These are phyloP conservation scores for Primulina eburnea DNA, from an alignment of 257 asterid species.

Conservation along the genomic window DNA sequence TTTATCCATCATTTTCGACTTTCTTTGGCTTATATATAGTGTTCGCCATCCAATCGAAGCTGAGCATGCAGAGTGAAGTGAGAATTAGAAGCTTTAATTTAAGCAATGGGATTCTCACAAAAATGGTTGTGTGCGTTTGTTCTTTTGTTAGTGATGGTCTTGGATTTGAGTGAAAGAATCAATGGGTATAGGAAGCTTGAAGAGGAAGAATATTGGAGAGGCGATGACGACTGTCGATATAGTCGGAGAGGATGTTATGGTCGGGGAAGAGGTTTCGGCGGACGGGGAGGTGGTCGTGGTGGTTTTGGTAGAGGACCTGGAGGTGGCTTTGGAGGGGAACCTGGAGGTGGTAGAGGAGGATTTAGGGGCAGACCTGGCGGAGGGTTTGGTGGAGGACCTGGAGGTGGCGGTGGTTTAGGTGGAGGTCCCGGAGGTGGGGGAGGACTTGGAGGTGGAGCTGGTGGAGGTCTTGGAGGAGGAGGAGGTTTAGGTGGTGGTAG, in stretches of 20 bases:
- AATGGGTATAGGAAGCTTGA: background rate
- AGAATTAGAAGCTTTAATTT: background rate
- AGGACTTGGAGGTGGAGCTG: too few species aligned
- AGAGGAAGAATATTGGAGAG: background rate
- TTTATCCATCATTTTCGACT: background rate
- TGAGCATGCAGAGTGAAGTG: background rate
- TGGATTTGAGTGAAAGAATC: background rate
- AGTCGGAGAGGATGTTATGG: background rate
- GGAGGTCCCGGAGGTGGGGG: background rate
- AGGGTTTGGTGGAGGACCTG: background rate
- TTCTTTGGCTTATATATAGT: background rate
- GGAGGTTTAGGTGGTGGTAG: background rate
- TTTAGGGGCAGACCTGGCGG: background rate
- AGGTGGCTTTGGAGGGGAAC: background rate
- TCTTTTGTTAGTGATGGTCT: background rate
- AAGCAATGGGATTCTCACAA: background rate
- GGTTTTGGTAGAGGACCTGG: background rate
- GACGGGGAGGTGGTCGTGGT: background rate
- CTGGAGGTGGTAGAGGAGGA: background rate
- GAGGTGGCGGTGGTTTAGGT: background rate
- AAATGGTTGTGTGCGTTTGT: background rate
- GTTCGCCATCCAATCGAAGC: background rate
- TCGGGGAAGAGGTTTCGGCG: background rate
- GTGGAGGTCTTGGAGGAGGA: background rate
- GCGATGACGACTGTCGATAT: background rate